Evolutionary conservation across 2,329 filamentous ascomycete species (phyloP).

Genomic region (Penicillium sclerotigenum): DNA sequence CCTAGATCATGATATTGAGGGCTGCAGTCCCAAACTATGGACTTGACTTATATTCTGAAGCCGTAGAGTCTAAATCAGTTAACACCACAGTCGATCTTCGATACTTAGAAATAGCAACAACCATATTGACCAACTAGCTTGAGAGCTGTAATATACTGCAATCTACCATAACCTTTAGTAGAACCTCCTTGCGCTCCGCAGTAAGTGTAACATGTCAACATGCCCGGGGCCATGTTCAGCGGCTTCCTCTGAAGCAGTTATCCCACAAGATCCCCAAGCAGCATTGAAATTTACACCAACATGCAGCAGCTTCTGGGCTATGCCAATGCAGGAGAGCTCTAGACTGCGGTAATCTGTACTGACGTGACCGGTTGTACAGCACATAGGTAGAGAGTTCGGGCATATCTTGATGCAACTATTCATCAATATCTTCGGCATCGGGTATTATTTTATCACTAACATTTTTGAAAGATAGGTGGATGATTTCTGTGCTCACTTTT

Average conservation of each 20-base stretch:
- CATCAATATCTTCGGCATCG: background rate
- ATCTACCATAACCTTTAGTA: background rate
- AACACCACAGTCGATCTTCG: background rate
- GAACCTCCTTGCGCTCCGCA: background rate
- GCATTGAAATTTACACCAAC: background rate
- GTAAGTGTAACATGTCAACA: too few relatives aligned
- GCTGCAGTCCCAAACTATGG: background rate
- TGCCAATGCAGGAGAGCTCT: background rate
- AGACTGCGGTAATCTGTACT: background rate
- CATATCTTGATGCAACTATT: background rate
- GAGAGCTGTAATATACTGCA: background rate
- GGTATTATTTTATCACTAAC: background rate
- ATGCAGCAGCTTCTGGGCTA: background rate
- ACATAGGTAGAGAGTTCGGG: background rate
- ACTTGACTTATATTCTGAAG: background rate
- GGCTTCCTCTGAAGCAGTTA: too few relatives aligned
- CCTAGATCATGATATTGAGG: background rate
- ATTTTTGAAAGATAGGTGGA: background rate
- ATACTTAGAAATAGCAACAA: background rate
- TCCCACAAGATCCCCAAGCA: background rate
- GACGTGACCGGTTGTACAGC: background rate
- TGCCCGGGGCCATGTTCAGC: too few relatives aligned
- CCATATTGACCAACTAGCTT: background rate
- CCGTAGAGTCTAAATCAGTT: too few relatives aligned
- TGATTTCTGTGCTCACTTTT: background rate